A percentile compares a stretch with the other conserved stretches of the same genome.
These are phyloP conservation scores for Paraglomus brasilianum DNA, from an alignment of 192 early-diverging fungal species.

Conservation along the genomic window DNA sequence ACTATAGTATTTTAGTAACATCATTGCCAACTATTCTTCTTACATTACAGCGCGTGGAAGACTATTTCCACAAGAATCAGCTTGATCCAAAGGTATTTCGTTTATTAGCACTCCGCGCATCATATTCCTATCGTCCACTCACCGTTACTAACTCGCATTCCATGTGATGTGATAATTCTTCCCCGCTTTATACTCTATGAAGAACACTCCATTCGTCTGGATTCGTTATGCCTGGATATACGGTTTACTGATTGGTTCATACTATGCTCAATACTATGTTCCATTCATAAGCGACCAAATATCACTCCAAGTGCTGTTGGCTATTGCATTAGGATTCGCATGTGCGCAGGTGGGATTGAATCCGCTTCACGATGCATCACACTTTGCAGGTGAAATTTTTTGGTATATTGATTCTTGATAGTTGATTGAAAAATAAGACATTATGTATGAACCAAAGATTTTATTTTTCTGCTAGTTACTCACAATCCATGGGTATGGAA, in stretches of 20 bases:
- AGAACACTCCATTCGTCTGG: conserved; percentile 46
- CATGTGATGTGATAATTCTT: not conserved
- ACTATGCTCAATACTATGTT: conserved; percentile 48
- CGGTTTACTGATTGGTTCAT: conserved; percentile 38
- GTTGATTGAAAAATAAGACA: not conserved
- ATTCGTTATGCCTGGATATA: conserved; percentile 51
- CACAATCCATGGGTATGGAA: conserved; percentile 56
- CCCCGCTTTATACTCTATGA: conserved; percentile 11
- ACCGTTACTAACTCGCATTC: not conserved
- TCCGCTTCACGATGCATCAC: conserved; percentile 57
- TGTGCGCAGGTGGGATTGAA: conserved; percentile 54
- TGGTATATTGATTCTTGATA: not conserved
- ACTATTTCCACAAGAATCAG: conserved; percentile 44
- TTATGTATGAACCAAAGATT: not conserved
- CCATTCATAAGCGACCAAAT: conserved; percentile 45
- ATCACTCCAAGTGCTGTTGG: conserved; percentile 46
- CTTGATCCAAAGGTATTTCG: conserved; percentile 49
- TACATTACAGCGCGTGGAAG: conserved; percentile 39
- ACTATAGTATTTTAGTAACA: not conserved
- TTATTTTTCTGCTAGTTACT: conserved; percentile 33
- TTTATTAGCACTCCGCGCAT: not conserved
- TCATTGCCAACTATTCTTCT: not conserved
- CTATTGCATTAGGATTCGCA: conserved; percentile 49
- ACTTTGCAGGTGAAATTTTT: conserved; percentile 44
- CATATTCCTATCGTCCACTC: not conserved